A percentile compares a stretch with the other conserved stretches of the same genome.
phyloP scores from a whole-genome alignment of 805 yeast species.

The Zygotorulaspora chibaensis region DNA sequence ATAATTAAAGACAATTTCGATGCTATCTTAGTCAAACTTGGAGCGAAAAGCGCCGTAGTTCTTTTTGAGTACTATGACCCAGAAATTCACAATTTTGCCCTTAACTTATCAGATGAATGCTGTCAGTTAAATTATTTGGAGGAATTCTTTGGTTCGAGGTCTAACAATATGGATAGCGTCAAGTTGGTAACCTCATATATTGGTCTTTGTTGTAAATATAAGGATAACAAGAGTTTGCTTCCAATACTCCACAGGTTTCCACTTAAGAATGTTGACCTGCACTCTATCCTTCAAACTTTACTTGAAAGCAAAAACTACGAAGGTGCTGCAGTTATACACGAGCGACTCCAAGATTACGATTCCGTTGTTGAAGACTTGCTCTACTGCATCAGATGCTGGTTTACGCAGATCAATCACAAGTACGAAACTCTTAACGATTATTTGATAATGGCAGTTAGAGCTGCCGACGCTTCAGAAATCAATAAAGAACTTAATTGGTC shows the following conservation, averaged over 20 bases:
- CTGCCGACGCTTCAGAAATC: constrained; percentile 7
- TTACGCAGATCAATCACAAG: constrained; percentile 3
- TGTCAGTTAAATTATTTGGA: constrained; percentile 20
- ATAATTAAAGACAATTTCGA: constrained; percentile 18
- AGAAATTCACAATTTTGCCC: constrained; percentile 19
- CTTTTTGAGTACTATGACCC: constrained; percentile 18
- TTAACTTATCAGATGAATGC: constrained; percentile 2
- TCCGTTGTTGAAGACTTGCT: constrained; percentile 19
- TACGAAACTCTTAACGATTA: constrained; percentile 5
- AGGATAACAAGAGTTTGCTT: constrained; percentile 8
- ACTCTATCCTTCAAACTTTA: constrained; percentile 13
- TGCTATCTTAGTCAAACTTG: constrained; percentile 5
- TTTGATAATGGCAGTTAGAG: constrained; percentile 16
- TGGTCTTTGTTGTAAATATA: constrained; percentile 17
- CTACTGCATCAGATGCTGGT: constrained; percentile 17
- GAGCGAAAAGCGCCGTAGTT: constrained; percentile 8
- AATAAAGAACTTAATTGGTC: constrained; percentile 23
- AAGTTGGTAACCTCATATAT: constrained; percentile 13
- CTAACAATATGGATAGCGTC: constrained; percentile 4
- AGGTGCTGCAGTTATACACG: constrained; percentile 20
- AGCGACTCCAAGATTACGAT: constrained; percentile 14
- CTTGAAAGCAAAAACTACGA: constrained; percentile 13
- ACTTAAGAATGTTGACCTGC: constrained; percentile 12
- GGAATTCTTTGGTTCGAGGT: constrained; percentile 5
- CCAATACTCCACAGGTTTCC: constrained; percentile 18